Base-by-base conservation (phyloP, 805 yeast genomes). In the Starmerella gropengiesseri region DNA sequence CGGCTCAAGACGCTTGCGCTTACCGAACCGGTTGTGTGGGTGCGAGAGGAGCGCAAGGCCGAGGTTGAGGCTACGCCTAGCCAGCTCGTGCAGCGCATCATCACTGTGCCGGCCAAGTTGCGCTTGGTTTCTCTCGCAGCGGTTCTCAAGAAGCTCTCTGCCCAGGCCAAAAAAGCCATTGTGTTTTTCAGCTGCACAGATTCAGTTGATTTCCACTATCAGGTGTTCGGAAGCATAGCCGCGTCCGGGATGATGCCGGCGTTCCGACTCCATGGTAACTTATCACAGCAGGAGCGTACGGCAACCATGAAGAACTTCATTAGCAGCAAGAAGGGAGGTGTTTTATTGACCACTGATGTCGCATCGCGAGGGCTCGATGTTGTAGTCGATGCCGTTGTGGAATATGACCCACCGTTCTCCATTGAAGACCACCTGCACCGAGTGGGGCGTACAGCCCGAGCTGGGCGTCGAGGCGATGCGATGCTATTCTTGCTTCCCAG, bases 391-490 rank as follows among this genome's bases (percentile, higher is more conserved):
- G 75, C 79, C 37, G 95, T 91, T 25, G 69, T 91, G 16, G 98
- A 91, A 60, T 80, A 78, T 54, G 99, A 91, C 59, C 95, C 99
- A 2, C 95, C 98, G 5, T 87, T 89, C 57, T 73, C 91, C 1
- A 69, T 85, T 5, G 96, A 86, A 49, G 99, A 91, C 59, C 98
- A 91, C 69, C 67, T 91, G 45, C 99, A 91, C 62, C 73, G 99
- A 62, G 83, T 87, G 43, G 99, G 99, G 41, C 77, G 99, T 67
- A 86, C 97, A 11, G 99, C 99, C 7, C 78, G 99, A 65, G 94
- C 93, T n/a, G 98, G 98, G 49, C 72, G 77, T 34, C 62, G 66
- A 30, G 99, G 99, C 60, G 70, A 70, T 29, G 81, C 96, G 1
- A 60, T 76, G 2, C 62, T 91, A 45, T 85, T 89, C 56, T 65